Evolutionary conservation across 495 filamentous ascomycete genomes (phyloP), one percentile per base, ranked within the genome.

Genomic region (Tuber microsphaerosporum): DNA sequence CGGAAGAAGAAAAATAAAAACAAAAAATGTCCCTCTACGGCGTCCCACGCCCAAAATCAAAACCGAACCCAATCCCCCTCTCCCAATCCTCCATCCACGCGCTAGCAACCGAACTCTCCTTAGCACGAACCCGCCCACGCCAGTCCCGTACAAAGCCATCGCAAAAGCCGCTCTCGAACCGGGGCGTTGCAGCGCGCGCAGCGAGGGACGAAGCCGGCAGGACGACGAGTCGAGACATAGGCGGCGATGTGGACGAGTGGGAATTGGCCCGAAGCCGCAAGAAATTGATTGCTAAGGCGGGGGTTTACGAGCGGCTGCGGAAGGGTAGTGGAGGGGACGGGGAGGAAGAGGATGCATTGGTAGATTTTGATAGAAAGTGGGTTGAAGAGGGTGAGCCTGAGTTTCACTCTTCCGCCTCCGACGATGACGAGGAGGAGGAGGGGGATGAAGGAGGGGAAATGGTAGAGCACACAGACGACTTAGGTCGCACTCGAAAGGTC

Each of bases 331-430:
- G 85, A 84, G 87, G 69, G 6, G 77, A 74, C 12, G 84, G 84
- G 71, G 81, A 83, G 61, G 85, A 81, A 2, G 82, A 86, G 16
- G 81, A 85, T 84, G 71, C 88, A 14, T 84, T 94, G 34, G 90
- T 99, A 0, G 95, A 99, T 85, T 99, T 98, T 82, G 94, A 97
- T 84, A 86, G 89, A 68, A 99, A 98, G 84, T 97, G 94, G 93
- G 93, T 90, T 0, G 92, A 96, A 79, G 83, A 84, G 56, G 83
- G 89, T 69, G 84, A 56, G 31, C 31, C 70, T 6, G 41, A 44
- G 65, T n/a, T 43, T 26, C 68, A 74, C 0, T 65, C 73, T 2
- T 73, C 84, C 7, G 77, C 78, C 2, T 72, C 73, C 4, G 71
- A 84, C 6, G 76, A 78, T 6, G 83, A 81, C 17, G 85, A 86